phyloP scores from a whole-genome alignment of 768 basidiomycete species.

The Rhodotorula toruloides region DNA sequence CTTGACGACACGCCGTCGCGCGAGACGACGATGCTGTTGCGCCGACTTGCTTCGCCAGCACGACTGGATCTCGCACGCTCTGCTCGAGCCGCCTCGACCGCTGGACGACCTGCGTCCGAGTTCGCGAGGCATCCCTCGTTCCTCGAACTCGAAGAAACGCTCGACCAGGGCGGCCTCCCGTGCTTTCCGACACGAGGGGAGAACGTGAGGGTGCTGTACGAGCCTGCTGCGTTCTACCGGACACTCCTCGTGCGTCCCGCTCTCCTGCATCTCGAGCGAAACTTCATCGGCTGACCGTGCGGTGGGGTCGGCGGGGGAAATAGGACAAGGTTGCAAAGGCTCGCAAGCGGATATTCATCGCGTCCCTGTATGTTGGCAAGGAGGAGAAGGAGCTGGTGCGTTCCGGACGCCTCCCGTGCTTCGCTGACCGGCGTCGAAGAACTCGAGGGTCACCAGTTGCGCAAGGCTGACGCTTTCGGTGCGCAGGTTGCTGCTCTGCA shows the following conservation, averaged over 20 bases:
- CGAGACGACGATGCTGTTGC: background rate
- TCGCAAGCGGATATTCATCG: conserved; percentile 73
- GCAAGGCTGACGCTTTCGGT: conserved; percentile 2
- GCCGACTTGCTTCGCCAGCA: background rate
- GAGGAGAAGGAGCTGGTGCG: conserved; percentile 73
- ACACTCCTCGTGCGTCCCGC: conserved; percentile 52
- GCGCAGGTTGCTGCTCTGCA: conserved; percentile 68
- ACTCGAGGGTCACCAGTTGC: background rate
- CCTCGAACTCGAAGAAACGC: background rate
- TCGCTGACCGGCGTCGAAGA: background rate
- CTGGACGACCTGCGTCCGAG: background rate
- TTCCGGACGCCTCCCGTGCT: conserved; percentile 19
- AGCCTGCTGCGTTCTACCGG: conserved; percentile 60
- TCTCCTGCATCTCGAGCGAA: too few species aligned
- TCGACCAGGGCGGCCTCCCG: conserved; percentile 47
- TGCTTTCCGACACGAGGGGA: conserved; percentile 52
- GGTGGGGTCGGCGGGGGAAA: background rate
- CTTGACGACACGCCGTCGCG: too few species aligned
- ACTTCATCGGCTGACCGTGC: background rate
- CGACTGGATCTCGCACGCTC: background rate
- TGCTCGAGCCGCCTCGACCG: background rate
- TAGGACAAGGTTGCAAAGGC: conserved; percentile 77
- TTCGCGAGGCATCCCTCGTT: conserved; percentile 26
- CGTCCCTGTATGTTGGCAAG: conserved; percentile 80
- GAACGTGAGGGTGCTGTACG: conserved; percentile 56